phyloP scores from a whole-genome alignment of 1,284 basidiomycete genomes.

The Tilletia indica region DNA sequence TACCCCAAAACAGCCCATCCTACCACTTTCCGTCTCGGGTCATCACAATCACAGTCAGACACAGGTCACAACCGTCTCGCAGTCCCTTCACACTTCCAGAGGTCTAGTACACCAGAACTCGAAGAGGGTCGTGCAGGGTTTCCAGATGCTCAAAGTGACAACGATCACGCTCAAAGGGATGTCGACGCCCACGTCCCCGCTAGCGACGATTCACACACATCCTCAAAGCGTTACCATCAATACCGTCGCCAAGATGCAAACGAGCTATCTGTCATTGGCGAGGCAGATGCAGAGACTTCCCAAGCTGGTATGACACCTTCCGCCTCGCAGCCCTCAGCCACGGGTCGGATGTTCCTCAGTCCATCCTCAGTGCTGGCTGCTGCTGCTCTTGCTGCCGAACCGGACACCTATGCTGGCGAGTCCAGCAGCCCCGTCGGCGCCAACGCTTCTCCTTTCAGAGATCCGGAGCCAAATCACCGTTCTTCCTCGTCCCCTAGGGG shows the following conservation, averaged over 20 bases:
- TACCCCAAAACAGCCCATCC: background rate
- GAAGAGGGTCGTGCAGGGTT: background rate
- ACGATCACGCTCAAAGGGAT: background rate
- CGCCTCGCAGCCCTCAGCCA: background rate
- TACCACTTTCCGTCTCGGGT: background rate
- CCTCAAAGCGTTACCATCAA: background rate
- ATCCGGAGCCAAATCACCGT: too few relatives aligned
- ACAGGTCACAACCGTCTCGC: background rate
- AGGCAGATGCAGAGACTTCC: slow-evolving; percentile 6
- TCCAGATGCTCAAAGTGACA: background rate
- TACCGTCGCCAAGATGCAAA: background rate
- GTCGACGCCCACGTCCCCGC: background rate
- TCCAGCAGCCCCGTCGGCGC: background rate
- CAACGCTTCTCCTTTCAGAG: too few relatives aligned
- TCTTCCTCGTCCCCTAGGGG: too few relatives aligned
- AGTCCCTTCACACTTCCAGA: background rate
- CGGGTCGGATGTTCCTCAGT: background rate
- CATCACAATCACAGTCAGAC: background rate
- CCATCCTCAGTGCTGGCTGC: background rate
- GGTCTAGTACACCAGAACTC: background rate
- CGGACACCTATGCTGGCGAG: background rate
- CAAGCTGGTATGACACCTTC: background rate
- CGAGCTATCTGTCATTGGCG: slow-evolving; percentile 9
- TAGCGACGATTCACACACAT: background rate
- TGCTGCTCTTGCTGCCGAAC: background rate